Percentiles rank a stretch among this genome's conserved stretches.
phyloP scores from a whole-genome alignment of 108 stramenopile species.

The Discostella pseudostelligera region DNA sequence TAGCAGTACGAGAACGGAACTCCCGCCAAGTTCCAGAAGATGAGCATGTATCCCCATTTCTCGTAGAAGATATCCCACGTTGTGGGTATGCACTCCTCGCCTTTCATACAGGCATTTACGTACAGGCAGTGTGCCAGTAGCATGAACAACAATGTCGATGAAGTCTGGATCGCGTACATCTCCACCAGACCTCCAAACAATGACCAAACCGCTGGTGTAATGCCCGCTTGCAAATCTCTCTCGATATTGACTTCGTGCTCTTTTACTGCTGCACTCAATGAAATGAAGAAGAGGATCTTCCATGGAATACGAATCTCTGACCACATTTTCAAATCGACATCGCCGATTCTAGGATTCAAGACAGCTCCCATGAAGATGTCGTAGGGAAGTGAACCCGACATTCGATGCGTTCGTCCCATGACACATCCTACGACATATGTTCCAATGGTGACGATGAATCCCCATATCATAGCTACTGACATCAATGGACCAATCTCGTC shows the following conservation, averaged over 20 bases:
- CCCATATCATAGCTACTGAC: constrained; percentile 48
- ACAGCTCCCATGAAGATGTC: constrained; percentile 62
- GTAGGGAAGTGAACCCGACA: constrained; percentile 42
- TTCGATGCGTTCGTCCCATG: constrained; percentile 33
- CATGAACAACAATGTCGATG: constrained; percentile 50
- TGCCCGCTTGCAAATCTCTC: constrained; percentile 22
- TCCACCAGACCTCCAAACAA: constrained; percentile 35
- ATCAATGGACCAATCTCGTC: constrained; percentile 51
- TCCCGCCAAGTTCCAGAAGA: constrained; percentile 69
- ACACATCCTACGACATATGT: constrained; percentile 34
- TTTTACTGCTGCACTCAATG: constrained; percentile 50
- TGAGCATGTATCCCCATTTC: constrained; percentile 67
- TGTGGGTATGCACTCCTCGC: constrained; percentile 63
- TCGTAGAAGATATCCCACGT: constrained; percentile 75
- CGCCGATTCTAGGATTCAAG: constrained; percentile 54
- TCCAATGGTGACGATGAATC: constrained; percentile 35
- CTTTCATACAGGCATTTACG: constrained; percentile 65
- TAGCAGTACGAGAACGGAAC: constrained; percentile 62
- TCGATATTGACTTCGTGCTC: constrained; percentile 42
- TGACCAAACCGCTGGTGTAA: constrained; percentile 30
- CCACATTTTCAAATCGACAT: constrained; percentile 60
- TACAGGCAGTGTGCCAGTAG: constrained; percentile 57
- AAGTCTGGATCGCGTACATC: constrained; percentile 38
- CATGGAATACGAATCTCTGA: constrained; percentile 59
- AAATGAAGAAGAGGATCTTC: constrained; percentile 49